Evolutionary conservation across 1,139 yeast species (phyloP).

Genomic region (Blastobotrys niveus): DNA sequence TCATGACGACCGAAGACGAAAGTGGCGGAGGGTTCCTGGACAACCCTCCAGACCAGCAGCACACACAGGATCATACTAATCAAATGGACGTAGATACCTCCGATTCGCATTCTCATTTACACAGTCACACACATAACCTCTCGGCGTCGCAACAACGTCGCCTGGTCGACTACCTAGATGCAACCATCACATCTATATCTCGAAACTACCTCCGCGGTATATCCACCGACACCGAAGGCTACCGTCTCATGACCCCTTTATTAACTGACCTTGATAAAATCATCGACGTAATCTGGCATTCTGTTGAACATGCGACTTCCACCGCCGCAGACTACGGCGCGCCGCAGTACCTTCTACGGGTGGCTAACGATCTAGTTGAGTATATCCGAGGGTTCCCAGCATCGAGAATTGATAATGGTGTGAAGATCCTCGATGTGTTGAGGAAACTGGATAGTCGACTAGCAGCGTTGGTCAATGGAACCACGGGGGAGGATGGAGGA

Average conservation of each 20-base stretch:
- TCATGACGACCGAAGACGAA: too few species aligned
- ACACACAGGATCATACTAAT: too few species aligned
- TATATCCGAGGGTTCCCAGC: slow-evolving; percentile 31
- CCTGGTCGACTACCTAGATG: slow-evolving; percentile 57
- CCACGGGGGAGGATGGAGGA: slow-evolving; percentile 1
- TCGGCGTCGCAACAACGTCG: slow-evolving; percentile 52
- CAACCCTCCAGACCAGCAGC: too few species aligned
- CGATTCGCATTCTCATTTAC: too few species aligned
- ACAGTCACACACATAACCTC: too few species aligned
- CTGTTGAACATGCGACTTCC: slow-evolving; percentile 38
- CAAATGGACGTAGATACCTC: too few species aligned
- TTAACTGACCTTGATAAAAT: slow-evolving; percentile 44
- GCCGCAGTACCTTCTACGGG: slow-evolving; percentile 51
- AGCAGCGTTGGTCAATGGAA: slow-evolving; percentile 19
- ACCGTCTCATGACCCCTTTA: slow-evolving; percentile 40
- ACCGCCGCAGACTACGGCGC: slow-evolving; percentile 46
- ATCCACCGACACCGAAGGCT: slow-evolving; percentile 27
- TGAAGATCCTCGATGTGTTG: slow-evolving; percentile 11
- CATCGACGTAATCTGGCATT: slow-evolving; percentile 54
- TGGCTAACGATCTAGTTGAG: slow-evolving; percentile 64
- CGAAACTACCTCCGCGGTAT: slow-evolving; percentile 60
- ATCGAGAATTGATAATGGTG: too few species aligned
- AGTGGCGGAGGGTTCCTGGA: too few species aligned
- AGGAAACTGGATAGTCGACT: slow-evolving; percentile 27
- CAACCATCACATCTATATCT: slow-evolving; percentile 51